A percentile compares a stretch with the other conserved stretches of the same genome.
Evolutionary conservation across 2,329 filamentous ascomycete species (phyloP).

Genomic region (Penicillium sp.): DNA sequence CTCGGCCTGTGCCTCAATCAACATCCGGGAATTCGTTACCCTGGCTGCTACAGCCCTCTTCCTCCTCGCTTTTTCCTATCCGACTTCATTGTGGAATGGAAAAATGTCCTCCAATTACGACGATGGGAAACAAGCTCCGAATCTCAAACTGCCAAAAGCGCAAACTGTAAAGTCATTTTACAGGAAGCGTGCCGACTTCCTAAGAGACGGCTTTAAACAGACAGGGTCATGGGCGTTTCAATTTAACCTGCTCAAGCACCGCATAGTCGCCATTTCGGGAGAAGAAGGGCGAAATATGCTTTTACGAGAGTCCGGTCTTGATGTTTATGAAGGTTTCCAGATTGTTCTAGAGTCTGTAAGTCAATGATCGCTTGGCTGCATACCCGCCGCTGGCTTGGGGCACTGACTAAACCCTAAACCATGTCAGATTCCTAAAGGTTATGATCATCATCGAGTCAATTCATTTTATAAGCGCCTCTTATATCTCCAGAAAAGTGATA

Average conservation of each 20-base stretch:
- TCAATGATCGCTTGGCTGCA: background rate
- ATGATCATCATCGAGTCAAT: background rate
- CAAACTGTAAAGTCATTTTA: background rate
- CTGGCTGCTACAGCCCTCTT: background rate
- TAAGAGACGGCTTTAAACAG: background rate
- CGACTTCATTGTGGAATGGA: background rate
- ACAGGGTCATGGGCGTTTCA: background rate
- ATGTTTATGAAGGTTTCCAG: background rate
- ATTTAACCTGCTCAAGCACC: background rate
- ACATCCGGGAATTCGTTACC: background rate
- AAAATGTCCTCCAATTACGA: background rate
- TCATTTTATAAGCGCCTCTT: background rate
- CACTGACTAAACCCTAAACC: background rate
- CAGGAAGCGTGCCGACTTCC: background rate
- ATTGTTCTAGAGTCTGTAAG: background rate
- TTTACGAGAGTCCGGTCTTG: background rate
- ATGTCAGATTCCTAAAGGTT: background rate
- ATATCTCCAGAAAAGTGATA: background rate
- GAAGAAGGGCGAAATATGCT: background rate
- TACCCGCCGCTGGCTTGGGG: background rate
- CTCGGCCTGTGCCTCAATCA: background rate
- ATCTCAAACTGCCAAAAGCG: background rate
- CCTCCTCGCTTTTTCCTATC: background rate
- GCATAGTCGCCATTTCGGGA: conserved; percentile 6
- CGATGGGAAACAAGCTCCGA: background rate